A percentile compares a stretch with the other conserved stretches of the same genome.
Conservation (phyloP, 345 rosid species). For the Lepidium africanum region DNA sequence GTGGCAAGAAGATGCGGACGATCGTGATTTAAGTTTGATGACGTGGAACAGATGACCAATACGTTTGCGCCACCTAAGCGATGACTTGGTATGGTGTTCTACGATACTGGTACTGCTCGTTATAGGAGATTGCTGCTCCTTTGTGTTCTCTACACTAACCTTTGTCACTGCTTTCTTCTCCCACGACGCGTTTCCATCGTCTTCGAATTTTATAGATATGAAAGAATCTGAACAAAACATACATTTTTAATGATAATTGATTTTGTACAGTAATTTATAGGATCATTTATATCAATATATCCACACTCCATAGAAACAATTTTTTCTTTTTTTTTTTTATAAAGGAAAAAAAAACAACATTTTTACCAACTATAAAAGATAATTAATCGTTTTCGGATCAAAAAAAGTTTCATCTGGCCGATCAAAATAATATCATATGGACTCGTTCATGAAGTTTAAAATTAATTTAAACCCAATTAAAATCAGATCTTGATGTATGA, state of each 20-base stretch:
- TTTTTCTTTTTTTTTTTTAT: too few relatives aligned
- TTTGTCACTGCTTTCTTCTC: conserved; percentile 63
- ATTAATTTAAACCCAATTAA: background rate
- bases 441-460: too few relatives aligned
- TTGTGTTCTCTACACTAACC: conserved; percentile 40
- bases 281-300: background rate
- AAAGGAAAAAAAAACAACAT: too few relatives aligned
- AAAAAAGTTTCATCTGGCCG: background rate
- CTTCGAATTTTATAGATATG: conserved; percentile 85
- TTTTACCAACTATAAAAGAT: background rate
- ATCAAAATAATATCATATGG: background rate
- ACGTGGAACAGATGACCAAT: conserved; percentile 81
- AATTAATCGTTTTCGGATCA: too few relatives aligned
- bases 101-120: conserved; percentile 44
- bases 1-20: conserved; percentile 58
- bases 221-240: conserved; percentile 59
- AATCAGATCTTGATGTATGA: conserved; percentile 1
- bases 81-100: conserved; percentile 51
- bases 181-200: conserved; percentile 83
- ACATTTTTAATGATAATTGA: background rate
- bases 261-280: background rate
- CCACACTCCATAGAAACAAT: background rate
- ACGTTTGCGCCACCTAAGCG: conserved; percentile 86
- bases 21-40: conserved; percentile 51
- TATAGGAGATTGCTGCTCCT: conserved; percentile 26